Base-by-base conservation (phyloP, 1,139 yeast species). In the Hemisphaericaspora subhashii region DNA sequence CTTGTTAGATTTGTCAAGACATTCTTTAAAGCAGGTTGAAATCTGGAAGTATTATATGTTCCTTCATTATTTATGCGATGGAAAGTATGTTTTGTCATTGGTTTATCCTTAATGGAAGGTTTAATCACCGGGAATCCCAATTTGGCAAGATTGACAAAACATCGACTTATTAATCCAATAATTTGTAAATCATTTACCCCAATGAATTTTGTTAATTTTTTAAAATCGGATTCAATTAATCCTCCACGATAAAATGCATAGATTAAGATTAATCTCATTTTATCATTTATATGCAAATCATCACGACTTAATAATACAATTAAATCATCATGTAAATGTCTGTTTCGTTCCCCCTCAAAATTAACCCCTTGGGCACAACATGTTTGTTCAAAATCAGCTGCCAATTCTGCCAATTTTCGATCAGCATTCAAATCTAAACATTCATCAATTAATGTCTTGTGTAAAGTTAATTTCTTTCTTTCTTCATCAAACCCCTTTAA, bases 231-330 rank as follows among this genome's bases (percentile, higher is more conserved):
- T 49, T 82, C 84, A 13, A 87, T 72, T 21, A 92, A 67, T 0
- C 99, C 98, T 4, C 94, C 92, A 48, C 98, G 73, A 59, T 82
- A 86, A 28, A 89, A 61, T 1, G 90, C 85, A 60, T 92, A 92
- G 4, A 86, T 66, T 22, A 87, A 68, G n/a, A 92, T 76, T 32
- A 86, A 68, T 45, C 98, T 75, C 47, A 88, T 70, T 55, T 87
- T 87, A 52, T 88, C 94, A 34, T 75, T 72, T 16, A 72, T 67
- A 18, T 66, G 69, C 37, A 80, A 66, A 37, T 69, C 72, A 38
- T 73, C 67, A 47, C 82, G 63, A 16, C 79, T 77, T 29, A 90
- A 65, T 26, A 82, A 57, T 4, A 67, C 72, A 22, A 92, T 68
- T 44, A 90, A 66, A 34, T 79, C 81, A 40, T 83, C 86, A 33